phyloP scores from a whole-genome alignment of 176 grass and related monocot genomes.

The Cymbopogon citratus region DNA sequence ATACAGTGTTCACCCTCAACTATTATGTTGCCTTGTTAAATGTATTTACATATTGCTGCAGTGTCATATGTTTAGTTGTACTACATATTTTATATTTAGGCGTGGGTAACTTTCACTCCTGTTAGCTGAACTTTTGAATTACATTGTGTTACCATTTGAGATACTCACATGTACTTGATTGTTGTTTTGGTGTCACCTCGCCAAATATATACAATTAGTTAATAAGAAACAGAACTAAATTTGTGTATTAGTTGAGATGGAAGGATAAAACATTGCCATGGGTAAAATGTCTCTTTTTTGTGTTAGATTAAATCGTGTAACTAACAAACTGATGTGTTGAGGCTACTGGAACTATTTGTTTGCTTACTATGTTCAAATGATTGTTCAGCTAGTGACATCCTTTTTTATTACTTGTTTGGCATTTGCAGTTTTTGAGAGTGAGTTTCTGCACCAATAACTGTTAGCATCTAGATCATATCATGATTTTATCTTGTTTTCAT shows the following conservation, averaged over 20 bases:
- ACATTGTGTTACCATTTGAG: background rate
- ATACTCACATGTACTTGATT: conserved; percentile 3
- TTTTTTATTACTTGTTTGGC: background rate
- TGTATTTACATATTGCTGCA: background rate
- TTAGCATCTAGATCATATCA: background rate
- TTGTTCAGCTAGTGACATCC: background rate
- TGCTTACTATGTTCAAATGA: background rate
- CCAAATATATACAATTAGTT: background rate
- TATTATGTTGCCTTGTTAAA: background rate
- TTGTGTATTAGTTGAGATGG: background rate
- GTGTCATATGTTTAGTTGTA: background rate
- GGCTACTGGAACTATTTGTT: background rate
- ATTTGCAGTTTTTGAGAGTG: background rate
- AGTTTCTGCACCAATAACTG: background rate
- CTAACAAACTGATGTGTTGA: background rate
- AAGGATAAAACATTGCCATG: background rate
- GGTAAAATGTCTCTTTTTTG: background rate
- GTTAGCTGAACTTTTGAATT: background rate
- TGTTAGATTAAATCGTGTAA: background rate
- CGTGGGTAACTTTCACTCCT: background rate
- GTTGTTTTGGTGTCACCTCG: background rate
- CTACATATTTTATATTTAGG: conserved; percentile 5
- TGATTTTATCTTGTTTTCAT: background rate
- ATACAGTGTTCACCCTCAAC: background rate
- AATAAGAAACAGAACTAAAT: background rate